Evolutionary conservation across 1,284 basidiomycete genomes (phyloP).

Genomic region (Ustilago shanxiensis): DNA sequence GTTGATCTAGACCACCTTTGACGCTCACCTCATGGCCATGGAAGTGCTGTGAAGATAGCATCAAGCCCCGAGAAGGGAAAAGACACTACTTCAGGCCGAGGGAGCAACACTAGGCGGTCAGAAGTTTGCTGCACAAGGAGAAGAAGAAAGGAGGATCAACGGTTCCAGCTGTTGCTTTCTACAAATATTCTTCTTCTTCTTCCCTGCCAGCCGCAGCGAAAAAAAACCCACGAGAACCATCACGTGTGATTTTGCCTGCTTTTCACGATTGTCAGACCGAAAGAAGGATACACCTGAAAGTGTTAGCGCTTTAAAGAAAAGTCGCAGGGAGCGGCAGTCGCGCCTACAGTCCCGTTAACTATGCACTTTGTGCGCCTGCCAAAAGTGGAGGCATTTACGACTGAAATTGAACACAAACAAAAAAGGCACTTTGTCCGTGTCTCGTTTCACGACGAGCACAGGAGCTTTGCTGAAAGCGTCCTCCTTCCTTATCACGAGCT

Average conservation of each 20-base stretch:
- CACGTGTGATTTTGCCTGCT: conserved; percentile 40
- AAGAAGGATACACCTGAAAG: background rate
- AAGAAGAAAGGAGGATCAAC: conserved; percentile 39
- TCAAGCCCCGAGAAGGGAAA: background rate
- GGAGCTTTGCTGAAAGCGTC: background rate
- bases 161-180: conserved; percentile 5
- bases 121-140: conserved; percentile 57
- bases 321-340: too few species aligned
- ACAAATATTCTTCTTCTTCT: background rate
- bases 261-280: conserved; percentile 20
- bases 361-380: too few species aligned
- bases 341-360: too few species aligned
- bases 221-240: conserved; percentile 10
- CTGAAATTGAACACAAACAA: too few species aligned
- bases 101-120: conserved; percentile 58
- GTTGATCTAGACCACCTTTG: conserved; percentile 55
- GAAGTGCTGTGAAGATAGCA: conserved; percentile 33
- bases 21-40: conserved; percentile 57
- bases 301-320: too few species aligned
- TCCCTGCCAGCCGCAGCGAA: conserved; percentile 2
- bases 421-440: background rate
- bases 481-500: background rate
- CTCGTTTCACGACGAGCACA: too few species aligned
- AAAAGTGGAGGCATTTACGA: too few species aligned
- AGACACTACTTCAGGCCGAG: conserved; percentile 33